Base-by-base conservation (phyloP, 768 basidiomycete species). In the Floccularia luteovirens region DNA sequence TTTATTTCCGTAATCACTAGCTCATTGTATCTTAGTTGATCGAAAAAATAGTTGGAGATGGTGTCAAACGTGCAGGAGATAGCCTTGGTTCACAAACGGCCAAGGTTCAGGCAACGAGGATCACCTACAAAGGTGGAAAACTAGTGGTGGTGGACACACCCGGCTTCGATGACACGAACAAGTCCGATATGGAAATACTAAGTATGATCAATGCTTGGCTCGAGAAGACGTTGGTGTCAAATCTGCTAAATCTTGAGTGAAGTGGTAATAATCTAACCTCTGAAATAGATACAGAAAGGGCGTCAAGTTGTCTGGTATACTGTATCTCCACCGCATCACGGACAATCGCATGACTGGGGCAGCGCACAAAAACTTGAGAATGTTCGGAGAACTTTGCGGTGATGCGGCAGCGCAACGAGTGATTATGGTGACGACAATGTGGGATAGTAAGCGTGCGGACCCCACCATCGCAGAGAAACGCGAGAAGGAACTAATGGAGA, bases 301-400 rank as follows among this genome's bases (percentile, higher is more conserved):
- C 0, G 43, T 50, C 22, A 53, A 50, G 35, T 53, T 69, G 1
- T 47, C 58, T 5, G 64, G 57, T 1, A 55, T 69, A 17, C n/a
- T 69, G 14, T 69, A 66, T 42, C 44, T 67, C 11, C 67, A 69
- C 41, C 56, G 61, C 11, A 69, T 69, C 27, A 52, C 62, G 6
- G 63, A 66, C 31, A 59, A 59, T 36, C 56, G 64, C 1, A 57
- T 67, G 56, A 51, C 52, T 0, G 67, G 59, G 14, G 48, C 58
- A 1, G 50, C 61, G 0, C 35, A 55, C 19, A 60, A 49, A 30
- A 62, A 66, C 42, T 53, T 65, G 12, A 48, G 48, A 3, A 51
- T 62, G 48, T 64, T 69, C 34, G 60, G 42, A 14, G 41, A 42
- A 36, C 50, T 43, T 36, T 63, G 45, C 36, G 54, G 57, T 7